A percentile compares a stretch with the other conserved stretches of the same genome.
Conservation (phyloP, 495 filamentous ascomycete genomes). For the Aspergillus sclerotioniger region DNA sequence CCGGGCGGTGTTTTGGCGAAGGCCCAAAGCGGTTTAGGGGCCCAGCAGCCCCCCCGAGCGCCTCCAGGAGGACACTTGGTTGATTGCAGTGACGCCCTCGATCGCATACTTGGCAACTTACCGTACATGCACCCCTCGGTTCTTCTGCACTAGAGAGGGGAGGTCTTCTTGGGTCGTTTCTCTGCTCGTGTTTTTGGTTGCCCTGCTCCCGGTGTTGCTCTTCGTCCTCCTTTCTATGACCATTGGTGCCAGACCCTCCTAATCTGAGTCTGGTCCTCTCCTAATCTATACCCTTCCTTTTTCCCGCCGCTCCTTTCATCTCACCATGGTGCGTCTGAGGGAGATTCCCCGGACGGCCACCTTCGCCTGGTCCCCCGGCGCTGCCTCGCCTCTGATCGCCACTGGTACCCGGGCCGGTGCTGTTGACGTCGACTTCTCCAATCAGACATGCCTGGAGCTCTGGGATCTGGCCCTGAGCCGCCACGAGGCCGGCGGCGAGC, state of each 20-base stretch:
- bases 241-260: slow-evolving; percentile 1
- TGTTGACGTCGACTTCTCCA: slow-evolving; percentile 95
- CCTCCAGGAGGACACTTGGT: slow-evolving; percentile 51
- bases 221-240: background rate
- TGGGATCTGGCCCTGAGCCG: slow-evolving; percentile 88
- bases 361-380: slow-evolving; percentile 90
- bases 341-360: slow-evolving; percentile 95
- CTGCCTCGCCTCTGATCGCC: slow-evolving; percentile 73
- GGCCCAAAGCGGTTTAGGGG: slow-evolving; percentile 32
- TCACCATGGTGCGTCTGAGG: slow-evolving; percentile 87
- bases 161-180: slow-evolving; percentile 16
- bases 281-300: slow-evolving; percentile 24
- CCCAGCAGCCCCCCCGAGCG: slow-evolving; percentile 26
- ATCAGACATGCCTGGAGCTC: slow-evolving; percentile 92
- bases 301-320: slow-evolving; percentile 26
- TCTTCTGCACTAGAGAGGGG: slow-evolving; percentile 21
- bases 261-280: slow-evolving; percentile 11
- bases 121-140: slow-evolving; percentile 20
- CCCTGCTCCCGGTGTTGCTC: background rate
- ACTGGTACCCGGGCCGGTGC: slow-evolving; percentile 96
- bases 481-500: slow-evolving; percentile 70
- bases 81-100: slow-evolving; percentile 17
- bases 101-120: slow-evolving; percentile 20
- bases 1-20: slow-evolving; percentile 41
- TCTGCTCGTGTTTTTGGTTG: slow-evolving; percentile 11